Evolutionary conservation across 768 basidiomycete genomes (phyloP).

Genomic region (Leccinellum albellum): DNA sequence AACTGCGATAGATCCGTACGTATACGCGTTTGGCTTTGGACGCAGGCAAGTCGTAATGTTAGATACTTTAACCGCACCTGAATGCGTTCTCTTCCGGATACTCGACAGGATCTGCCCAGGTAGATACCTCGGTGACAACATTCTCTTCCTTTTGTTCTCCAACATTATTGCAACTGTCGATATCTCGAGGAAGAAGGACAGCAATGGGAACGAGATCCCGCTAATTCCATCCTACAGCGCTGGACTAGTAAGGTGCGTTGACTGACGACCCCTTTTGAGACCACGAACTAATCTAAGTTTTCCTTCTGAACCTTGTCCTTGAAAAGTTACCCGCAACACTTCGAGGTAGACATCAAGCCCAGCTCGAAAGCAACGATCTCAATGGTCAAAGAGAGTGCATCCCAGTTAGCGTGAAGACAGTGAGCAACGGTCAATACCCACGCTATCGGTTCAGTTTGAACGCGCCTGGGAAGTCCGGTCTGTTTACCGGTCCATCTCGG

Average conservation of each 20-base stretch:
- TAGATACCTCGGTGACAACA: conserved; percentile 8
- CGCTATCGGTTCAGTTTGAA: not conserved
- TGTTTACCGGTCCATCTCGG: not conserved
- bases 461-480: not conserved
- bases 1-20: conserved; percentile 7
- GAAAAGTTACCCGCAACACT: conserved; percentile 9
- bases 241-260: conserved; percentile 10
- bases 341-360: conserved; percentile 11
- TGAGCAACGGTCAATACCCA: not conserved
- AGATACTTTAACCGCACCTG: not conserved
- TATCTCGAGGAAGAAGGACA: conserved; percentile 7
- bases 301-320: not conserved
- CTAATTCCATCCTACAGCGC: not conserved
- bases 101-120: conserved; percentile 12
- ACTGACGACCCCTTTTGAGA: not conserved
- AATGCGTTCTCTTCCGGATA: not conserved
- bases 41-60: not conserved
- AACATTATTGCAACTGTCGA: conserved; percentile 4
- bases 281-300: not conserved
- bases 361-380: conserved; percentile 7
- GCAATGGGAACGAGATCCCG: conserved; percentile 7
- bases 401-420: not conserved
- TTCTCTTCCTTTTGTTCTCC: conserved; percentile 9
- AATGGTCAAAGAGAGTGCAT: conserved; percentile 4
- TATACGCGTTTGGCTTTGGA: conserved; percentile 15